Evolutionary conservation across 306 rosid species (phyloP), one percentile per base, ranked within the genome.

Genomic region (Canavalia ensiformis): DNA sequence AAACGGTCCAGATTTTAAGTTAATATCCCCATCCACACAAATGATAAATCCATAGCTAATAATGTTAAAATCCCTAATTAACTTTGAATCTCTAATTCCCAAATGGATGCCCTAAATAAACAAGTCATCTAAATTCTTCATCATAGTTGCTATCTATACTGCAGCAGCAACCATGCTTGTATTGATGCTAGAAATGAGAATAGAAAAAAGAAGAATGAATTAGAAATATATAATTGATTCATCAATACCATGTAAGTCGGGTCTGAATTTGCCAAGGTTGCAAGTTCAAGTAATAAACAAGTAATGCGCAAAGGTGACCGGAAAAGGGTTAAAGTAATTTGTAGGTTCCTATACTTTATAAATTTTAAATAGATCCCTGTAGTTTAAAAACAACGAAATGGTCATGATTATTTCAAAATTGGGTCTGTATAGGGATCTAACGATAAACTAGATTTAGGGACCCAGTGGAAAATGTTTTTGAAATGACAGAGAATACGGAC

Each of bases 81-180:
- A 50, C 31, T 72, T 28, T 46, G 30, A 75, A 30, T 44, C 51
- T 64, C 45, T 39, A 57, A 4, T 75, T 59, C 42, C 52, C 39
- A 37, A 28, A 37, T 51, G 42, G 64, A 64, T 64, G 9, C 13
- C 63, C 37, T 12, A 44, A 55, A 44, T n/a, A 64, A 28, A 39
- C 73, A 28, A 68, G 28, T 41, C 69, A 68, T 62, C 65, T 67
- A 75, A 10, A 69, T 42, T 68, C 37, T 13, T 47, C 73, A 71
- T 33, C 31, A 72, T 34, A 75, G 41, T 59, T 70, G 51, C 33
- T 58, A 58, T 41, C 60, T 7, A 37, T 30, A 28, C 42, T 6
- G 8, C 30, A 41, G 49, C 45, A 46, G 66, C 47, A 64, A 45
- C 69, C 0, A 9, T 50, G 25, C 42, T 42, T 57, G 51, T 25